Base-by-base conservation (phyloP, 306 rosid species). In the Corylus heterophylla region DNA sequence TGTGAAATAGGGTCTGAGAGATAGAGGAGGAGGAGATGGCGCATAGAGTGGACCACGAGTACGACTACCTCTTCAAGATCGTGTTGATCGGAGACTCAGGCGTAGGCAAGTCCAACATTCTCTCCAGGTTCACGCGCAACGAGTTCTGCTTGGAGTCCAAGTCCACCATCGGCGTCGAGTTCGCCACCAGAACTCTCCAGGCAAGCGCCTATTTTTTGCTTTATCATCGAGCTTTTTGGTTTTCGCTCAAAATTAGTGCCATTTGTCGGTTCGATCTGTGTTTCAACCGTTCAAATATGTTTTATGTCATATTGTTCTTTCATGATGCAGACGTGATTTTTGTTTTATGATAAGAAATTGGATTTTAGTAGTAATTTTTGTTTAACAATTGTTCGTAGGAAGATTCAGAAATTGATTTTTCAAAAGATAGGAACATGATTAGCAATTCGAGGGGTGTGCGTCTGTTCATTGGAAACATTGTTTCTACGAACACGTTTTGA, bases 71-170 rank as follows among this genome's bases (percentile, higher is more conserved):
- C 55, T 95, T 95, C 87, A 93, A 95, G 98, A 95, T 93, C 90
- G 98, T 93, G 68, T 78, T 95, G 94, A 95, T 92, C 87, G 98
- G 97, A 7, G 98, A 95, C 86, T 95, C 98, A 17, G 98, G 98
- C 13, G 98, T 95, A 0, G 98, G 98, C 1, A 95, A 95, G 85
- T 95, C 98, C 56, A 95, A 95, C 87, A 95, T 95, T 81, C 98
- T 95, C 49, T 95, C 98, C 20, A 89, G 98, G 91, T 95, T 90
- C 76, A 95, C 99, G 16, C 88, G 99, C 69, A 93, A 93, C n/a
- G 99, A 95, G 87, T 95, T 95, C 59, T 95, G 99, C 81, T 87
- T 95, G 90, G 98, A 95, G 79, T 95, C 98, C 69, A 95, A 93
- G 88, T 95, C 99, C 67, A 95, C 99, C 22, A 95, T 93, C 69